phyloP scores from a whole-genome alignment of 139 green algal genomes.

The Micromonas pusilla region DNA sequence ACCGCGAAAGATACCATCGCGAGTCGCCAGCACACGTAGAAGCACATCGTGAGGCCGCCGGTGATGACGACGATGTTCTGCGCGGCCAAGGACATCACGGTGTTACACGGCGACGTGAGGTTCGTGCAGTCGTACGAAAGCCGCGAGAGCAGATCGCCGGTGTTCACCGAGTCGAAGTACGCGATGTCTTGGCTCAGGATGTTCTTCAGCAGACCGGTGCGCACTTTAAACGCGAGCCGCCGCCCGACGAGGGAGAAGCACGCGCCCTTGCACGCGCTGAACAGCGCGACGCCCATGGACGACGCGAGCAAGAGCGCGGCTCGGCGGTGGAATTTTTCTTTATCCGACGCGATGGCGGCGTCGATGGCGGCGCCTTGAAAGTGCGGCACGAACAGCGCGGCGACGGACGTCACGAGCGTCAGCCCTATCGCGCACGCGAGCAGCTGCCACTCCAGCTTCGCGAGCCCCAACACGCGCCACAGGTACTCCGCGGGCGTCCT shows the following conservation, averaged over 20 bases:
- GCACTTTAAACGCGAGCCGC: neutral
- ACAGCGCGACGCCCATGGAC: neutral
- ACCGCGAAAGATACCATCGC: slow-evolving; percentile 48
- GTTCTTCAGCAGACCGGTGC: neutral
- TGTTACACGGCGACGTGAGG: neutral
- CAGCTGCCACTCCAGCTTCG: neutral
- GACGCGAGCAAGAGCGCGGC: neutral
- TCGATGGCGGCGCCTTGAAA: neutral
- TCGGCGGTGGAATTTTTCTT: neutral
- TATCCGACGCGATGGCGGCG: neutral
- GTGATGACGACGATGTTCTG: slow-evolving; percentile 17
- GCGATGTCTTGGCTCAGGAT: slow-evolving; percentile 2
- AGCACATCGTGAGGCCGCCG: slow-evolving; percentile 44
- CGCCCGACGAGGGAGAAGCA: neutral
- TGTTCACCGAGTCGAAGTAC: slow-evolving; percentile 6
- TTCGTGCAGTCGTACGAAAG: neutral
- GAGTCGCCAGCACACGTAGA: slow-evolving; percentile 46
- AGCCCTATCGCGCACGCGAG: neutral
- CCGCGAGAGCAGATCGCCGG: slow-evolving; percentile 1
- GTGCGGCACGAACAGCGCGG: neutral
- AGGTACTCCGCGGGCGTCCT: neutral
- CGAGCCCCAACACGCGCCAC: neutral
- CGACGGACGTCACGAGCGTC: neutral
- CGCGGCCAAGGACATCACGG: neutral
- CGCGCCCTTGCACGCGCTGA: neutral